Base-by-base conservation (phyloP, 257 asterid genomes). In the Solanum stenotomum region DNA sequence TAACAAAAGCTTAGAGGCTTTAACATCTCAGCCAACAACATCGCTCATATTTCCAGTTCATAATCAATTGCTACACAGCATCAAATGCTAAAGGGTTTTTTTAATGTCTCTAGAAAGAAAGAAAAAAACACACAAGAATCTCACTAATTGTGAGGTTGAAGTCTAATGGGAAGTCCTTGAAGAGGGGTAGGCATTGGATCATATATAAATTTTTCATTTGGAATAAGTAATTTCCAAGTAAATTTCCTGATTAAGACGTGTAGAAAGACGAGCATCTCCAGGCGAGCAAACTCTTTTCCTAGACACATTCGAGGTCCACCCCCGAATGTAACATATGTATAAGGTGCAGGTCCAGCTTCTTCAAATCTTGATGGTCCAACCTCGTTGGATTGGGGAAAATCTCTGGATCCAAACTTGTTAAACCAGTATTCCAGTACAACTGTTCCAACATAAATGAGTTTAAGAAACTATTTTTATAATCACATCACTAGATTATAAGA, bases 341-440 rank as follows among this genome's bases (percentile, higher is more conserved):
- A 88, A 75, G 90, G 90, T 14, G 68, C 42, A 18, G 90, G 83
- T 61, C 88, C 90, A 4, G 34, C 35, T 49, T 61, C 85, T 76
- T 85, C 88, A 85, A 75, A 85, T 33, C 90, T 85, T 10, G 88
- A 85, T 4, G 90, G 74, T 76, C 88, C 70, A 85, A 88, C 20
- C 14, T 20, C 3, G 2, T 15, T 42, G 87, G 35, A 18, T 31
- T 79, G 8, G 44, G 82, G 79, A 76, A 88, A 27, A 76, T n/a
- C 8, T 46, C 72, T 25, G 72, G 25, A 85, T 94, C 95, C 76
- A 85, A 83, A 22, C 93, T 96, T 3, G 94, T 94, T 37, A 65
- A 70, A 2, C 93, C 85, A 4, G 96, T 65, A 79, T 91, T 94
- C 99, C 96, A 94, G 85, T 90, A 92, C 40, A 96, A 79, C 98